Evolutionary conservation across 805 yeast species (phyloP), one percentile per base, ranked within the genome.

Genomic region (Metahyphopichia silvanorum): DNA sequence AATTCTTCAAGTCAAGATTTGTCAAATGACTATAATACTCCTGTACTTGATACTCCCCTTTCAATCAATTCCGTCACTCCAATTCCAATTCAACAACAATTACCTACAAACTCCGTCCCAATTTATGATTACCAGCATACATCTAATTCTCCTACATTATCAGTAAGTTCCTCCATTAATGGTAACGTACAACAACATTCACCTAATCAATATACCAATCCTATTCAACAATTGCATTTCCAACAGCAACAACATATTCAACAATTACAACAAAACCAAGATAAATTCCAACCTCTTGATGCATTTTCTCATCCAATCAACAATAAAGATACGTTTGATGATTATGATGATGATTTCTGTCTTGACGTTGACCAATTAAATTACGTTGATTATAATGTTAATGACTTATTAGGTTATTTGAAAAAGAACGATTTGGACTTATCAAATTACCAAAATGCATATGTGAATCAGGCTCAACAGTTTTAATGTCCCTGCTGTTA

Each of bases 271-370:
- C 27, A 23, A 19, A 15, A 25, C 29, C 24, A 34, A 20, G 9
- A 20, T 27, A 31, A 27, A 25, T 16, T 9, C 29, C 21, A 30
- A 31, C 26, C 32, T 16, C 22, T 38, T 35, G 44, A 37, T 13
- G 43, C 33, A 33, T 34, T 34, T 17, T 15, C 26, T 19, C 30
- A 27, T 19, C 25, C 22, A 29, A 24, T n/a, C 19, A 27, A 19
- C 4, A 18, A 16, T 14, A n/a, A 19, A 23, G 31, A 12, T 27
- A 20, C 26, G 16, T 21, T 34, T 16, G 59, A 50, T 11, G 69
- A 65, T 39, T 65, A 62, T 40, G 71, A 66, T 38, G 71, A 66
- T 36, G 70, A 64, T 21, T 66, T 44, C 39, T 66, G 73, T 44
- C 57, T 66, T 34, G 71, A 66, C 40, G 47, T 59, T 10, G 71